Evolutionary conservation across 1,139 yeast species (phyloP).

Genomic region (Suhomyces bolitotheri): DNA sequence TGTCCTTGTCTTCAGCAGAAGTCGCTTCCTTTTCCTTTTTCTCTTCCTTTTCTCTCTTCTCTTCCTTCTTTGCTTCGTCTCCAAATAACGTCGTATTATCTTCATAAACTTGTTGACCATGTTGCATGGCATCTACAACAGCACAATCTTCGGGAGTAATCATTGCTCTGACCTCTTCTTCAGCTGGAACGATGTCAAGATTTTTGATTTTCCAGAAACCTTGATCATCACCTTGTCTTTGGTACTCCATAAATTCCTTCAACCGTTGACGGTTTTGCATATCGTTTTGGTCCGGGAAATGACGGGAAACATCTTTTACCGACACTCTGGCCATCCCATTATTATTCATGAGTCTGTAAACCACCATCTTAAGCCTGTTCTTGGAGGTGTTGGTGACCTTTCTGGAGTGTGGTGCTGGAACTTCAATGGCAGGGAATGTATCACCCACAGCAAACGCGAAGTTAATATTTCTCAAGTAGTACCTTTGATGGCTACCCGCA

Average conservation of each 20-base stretch:
- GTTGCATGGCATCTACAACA: conserved; percentile 87
- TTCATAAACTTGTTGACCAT: conserved; percentile 81
- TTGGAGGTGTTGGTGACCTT: conserved; percentile 93
- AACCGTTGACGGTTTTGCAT: conserved; percentile 95
- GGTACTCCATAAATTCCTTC: conserved; percentile 98
- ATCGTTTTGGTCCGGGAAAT: conserved; percentile 96
- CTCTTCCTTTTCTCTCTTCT: conserved; percentile 20
- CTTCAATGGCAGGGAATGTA: conserved; percentile 87
- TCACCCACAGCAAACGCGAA: conserved; percentile 89
- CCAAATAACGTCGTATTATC: conserved; percentile 62
- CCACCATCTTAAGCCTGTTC: conserved; percentile 90
- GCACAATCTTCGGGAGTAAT: conserved; percentile 91
- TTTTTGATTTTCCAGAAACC: conserved; percentile 92
- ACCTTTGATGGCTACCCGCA: conserved; percentile 59
- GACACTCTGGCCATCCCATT: conserved; percentile 73
- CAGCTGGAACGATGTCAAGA: conserved; percentile 64
- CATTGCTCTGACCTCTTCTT: conserved; percentile 79
- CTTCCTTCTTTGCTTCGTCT: conserved; percentile 27
- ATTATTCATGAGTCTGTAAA: conserved; percentile 80
- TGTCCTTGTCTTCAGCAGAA: conserved; percentile 32
- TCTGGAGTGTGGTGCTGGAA: conserved; percentile 97
- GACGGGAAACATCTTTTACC: conserved; percentile 85
- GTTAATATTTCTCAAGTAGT: conserved; percentile 61
- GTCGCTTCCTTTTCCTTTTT: conserved; percentile 27
- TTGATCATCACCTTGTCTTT: conserved; percentile 91